These are phyloP conservation scores for Metschnikowia kunwiensis DNA, from an alignment of 805 yeast species.

Conservation along the genomic window DNA sequence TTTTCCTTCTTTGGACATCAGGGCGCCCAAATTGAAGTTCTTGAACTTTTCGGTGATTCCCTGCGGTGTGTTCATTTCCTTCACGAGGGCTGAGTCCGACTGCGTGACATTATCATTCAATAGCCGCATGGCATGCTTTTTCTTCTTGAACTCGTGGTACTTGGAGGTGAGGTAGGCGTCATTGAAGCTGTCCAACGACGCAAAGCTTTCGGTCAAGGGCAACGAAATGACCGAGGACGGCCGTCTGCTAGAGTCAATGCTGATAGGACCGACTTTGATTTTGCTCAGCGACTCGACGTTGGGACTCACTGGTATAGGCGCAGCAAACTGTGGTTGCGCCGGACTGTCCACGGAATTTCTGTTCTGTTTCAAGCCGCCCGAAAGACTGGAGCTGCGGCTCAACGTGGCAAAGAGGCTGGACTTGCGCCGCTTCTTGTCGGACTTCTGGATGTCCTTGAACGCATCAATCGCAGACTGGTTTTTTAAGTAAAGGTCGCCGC, in stretches of 20 bases:
- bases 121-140: slow-evolving; percentile 10
- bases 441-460: slow-evolving; percentile 40
- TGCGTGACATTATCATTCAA: slow-evolving; percentile 8
- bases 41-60: slow-evolving; percentile 28
- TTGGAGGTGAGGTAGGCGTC: slow-evolving; percentile 48
- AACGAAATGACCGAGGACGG: slow-evolving; percentile 70
- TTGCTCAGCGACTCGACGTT: slow-evolving; percentile 14
- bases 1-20: slow-evolving; percentile 28
- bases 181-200: slow-evolving; percentile 69
- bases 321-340: neutral
- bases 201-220: slow-evolving; percentile 72
- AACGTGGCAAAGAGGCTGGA: slow-evolving; percentile 17
- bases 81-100: slow-evolving; percentile 9
- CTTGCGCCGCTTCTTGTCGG: slow-evolving; percentile 39
- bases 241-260: slow-evolving; percentile 23
- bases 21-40: slow-evolving; percentile 34
- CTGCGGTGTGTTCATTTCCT: slow-evolving; percentile 3
- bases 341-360: slow-evolving; percentile 4
- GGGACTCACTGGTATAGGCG: slow-evolving; percentile 1
- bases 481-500: slow-evolving; percentile 41
- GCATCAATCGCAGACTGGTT: slow-evolving; percentile 43
- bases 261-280: slow-evolving; percentile 36
- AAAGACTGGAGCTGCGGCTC: slow-evolving; percentile 10
- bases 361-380: slow-evolving; percentile 8
- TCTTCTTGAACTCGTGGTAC: slow-evolving; percentile 31